phyloP scores from a whole-genome alignment of 495 filamentous ascomycete genomes.

The Penicillium tannophilum region DNA sequence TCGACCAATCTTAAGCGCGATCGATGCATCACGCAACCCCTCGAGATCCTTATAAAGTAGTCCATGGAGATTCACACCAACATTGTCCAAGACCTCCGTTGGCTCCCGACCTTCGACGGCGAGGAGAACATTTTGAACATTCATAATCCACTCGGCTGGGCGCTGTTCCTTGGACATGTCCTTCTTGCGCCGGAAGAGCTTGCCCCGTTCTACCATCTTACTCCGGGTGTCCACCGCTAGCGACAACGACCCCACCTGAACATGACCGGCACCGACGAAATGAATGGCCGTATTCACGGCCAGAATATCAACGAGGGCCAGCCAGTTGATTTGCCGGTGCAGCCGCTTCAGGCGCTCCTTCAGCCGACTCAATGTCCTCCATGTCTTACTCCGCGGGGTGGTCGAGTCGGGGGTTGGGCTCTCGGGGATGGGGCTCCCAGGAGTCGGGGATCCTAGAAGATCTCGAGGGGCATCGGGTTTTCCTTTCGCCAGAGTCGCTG shows the following conservation, averaged over 20 bases:
- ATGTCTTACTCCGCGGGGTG: slow-evolving; percentile 65
- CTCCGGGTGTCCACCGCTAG: slow-evolving; percentile 87
- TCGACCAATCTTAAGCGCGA: slow-evolving; percentile 87
- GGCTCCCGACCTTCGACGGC: slow-evolving; percentile 82
- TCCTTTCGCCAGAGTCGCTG: slow-evolving; percentile 55
- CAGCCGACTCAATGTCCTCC: slow-evolving; percentile 70
- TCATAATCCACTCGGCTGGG: slow-evolving; percentile 94
- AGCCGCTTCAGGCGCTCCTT: slow-evolving; percentile 85
- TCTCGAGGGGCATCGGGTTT: slow-evolving; percentile 36
- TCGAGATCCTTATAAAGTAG: slow-evolving; percentile 86
- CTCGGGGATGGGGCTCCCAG: slow-evolving; percentile 29
- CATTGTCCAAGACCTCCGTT: slow-evolving; percentile 86
- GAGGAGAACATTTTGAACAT: slow-evolving; percentile 81
- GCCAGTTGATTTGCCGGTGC: slow-evolving; percentile 84
- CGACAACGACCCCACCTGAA: slow-evolving; percentile 82
- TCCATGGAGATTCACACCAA: slow-evolving; percentile 86
- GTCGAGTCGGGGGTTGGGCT: slow-evolving; percentile 23
- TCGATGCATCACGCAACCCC: slow-evolving; percentile 84
- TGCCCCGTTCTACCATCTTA: slow-evolving; percentile 87
- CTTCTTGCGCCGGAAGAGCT: slow-evolving; percentile 83
- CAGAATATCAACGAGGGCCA: slow-evolving; percentile 88
- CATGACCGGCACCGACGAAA: slow-evolving; percentile 75
- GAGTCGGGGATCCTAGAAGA: slow-evolving; percentile 24
- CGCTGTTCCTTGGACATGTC: slow-evolving; percentile 68
- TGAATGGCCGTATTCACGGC: slow-evolving; percentile 75